Evolutionary conservation across 495 filamentous ascomycete genomes (phyloP), one percentile per base, ranked within the genome.

Genomic region (Parathielavia appendiculata): DNA sequence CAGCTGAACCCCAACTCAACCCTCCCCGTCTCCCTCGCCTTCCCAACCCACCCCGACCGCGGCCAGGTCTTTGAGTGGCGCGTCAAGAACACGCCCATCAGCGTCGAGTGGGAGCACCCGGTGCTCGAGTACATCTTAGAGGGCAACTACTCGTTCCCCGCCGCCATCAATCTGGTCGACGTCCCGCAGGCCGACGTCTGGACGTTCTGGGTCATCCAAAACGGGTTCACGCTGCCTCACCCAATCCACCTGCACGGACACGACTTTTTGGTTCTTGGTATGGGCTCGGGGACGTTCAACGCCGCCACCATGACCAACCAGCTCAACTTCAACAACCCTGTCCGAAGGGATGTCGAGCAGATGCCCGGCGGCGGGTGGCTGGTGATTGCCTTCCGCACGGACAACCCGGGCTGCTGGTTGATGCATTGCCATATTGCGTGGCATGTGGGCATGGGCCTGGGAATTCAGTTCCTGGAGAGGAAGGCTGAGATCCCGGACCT

Each of bases 221-320:
- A 72, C 55, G 54, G 59, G 2, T 62, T 64, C 13, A 54, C 55
- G 19, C 52, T 69, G 10, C 61, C 63, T 34, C 83, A 78, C 49
- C 81, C 79, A 13, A 77, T 83, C 36, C 80, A 85, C 56, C 66
- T 86, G 12, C 80, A 84, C 64, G 82, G 82, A 1, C 77, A 86
- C 65, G 75, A 84, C 55, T 87, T 87, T 68, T 70, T 68, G 43
- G 72, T 84, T 11, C 67, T 87, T 5, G 74, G 74, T 14, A 76
- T 84, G 57, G 73, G 71, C 39, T 19, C 52, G 8, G 67, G 61
- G 17, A 67, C 66, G 68, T 82, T 75, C 60, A 67, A 57, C 44
- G 22, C 57, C n/a, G 19, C 17, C 22, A 59, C 69, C 43, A 53
- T 58, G 17, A 39, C 16, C 7, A 19, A 43, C 5, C 64, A 52